Base-by-base conservation (phyloP, 2,329 filamentous ascomycete species). In the Fusarium sp. region DNA sequence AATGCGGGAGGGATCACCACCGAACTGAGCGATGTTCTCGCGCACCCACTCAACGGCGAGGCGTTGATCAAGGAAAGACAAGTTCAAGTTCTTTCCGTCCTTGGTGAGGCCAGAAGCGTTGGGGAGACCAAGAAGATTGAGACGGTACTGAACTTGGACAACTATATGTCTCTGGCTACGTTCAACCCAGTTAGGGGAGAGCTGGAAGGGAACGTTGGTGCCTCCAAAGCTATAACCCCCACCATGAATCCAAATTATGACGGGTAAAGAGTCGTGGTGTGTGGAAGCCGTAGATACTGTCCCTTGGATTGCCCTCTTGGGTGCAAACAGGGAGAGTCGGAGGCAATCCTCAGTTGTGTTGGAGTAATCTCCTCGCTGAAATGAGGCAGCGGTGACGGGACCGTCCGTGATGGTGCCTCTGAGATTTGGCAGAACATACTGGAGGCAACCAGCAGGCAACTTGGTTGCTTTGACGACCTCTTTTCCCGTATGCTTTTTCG, bases 301-400 rank as follows among this genome's bases (percentile, higher is more conserved):
- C 8, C 1, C 5, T 1, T 45, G 22, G 1, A 76, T 15, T 2
- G 63, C 17, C 5, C 30, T 20, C 8, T 56, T 30, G 0, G 73
- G 73, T 1, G 61, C 57, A 14, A 75, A 75, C 4, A 75, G 30
- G 1, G 73, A 75, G 3, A 75, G 50, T 9, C 59, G 70, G 2
- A 75, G 38, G 7, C 73, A 75, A 25, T 75, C 73, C 33, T 75
- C 73, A 8, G 70, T 75, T 3, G 73, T 76, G 14, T 75, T 76
- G 14, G 32, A 35, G 35, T 63, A 74, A 30, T 76, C 45, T 12
- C 73, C 73, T 0, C 68, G 68, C 11, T 75, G 73, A 20, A 75
- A 74, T 7, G 27, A 62, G 7, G 62, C 72, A 6, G 73, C 63
- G 9, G 63, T 60, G 17, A 76, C 32, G 4, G 37, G 54, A 0